Percentiles rank a stretch among this genome's conserved stretches.
These are phyloP conservation scores for Lachnellula willkommii DNA, from an alignment of 2,329 filamentous ascomycete species.

Conservation along the genomic window DNA sequence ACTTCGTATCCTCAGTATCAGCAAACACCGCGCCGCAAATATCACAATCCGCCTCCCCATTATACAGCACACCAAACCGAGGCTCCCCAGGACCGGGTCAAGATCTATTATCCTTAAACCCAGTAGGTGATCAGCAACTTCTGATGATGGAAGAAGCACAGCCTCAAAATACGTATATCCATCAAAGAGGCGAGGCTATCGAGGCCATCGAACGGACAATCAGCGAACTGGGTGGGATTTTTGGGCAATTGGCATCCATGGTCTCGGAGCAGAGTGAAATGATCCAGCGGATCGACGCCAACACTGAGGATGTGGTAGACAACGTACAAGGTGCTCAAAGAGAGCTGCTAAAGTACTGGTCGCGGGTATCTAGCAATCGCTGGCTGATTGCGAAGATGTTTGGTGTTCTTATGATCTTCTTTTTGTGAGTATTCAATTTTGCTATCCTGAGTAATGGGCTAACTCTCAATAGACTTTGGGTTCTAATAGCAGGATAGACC, in stretches of 20 bases:
- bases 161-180: constrained; percentile 80
- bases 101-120: constrained; percentile 80
- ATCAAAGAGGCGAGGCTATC: constrained; percentile 90
- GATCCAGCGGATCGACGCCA: constrained; percentile 95
- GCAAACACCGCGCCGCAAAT: constrained; percentile 65
- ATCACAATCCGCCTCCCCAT: constrained; percentile 72
- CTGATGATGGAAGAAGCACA: constrained; percentile 92
- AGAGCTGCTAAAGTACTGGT: constrained; percentile 96
- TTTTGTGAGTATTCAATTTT: constrained; percentile 47
- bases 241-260: constrained; percentile 92
- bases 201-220: constrained; percentile 97
- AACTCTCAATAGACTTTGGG: constrained; percentile 25
- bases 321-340: constrained; percentile 96
- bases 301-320: constrained; percentile 95
- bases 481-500: constrained; percentile 24
- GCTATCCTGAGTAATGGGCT: constrained; percentile 2
- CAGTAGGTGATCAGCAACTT: constrained; percentile 79
- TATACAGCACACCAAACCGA: constrained; percentile 74
- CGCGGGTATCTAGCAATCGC: constrained; percentile 84
- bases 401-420: constrained; percentile 92
- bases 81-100: constrained; percentile 58
- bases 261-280: constrained; percentile 96
- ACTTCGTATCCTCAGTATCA: constrained; percentile 88
- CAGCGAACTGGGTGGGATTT: constrained; percentile 83
- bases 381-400: constrained; percentile 91